Evolutionary conservation across 2,329 filamentous ascomycete species (phyloP).

Genomic region (Pseudocercospora musae): DNA sequence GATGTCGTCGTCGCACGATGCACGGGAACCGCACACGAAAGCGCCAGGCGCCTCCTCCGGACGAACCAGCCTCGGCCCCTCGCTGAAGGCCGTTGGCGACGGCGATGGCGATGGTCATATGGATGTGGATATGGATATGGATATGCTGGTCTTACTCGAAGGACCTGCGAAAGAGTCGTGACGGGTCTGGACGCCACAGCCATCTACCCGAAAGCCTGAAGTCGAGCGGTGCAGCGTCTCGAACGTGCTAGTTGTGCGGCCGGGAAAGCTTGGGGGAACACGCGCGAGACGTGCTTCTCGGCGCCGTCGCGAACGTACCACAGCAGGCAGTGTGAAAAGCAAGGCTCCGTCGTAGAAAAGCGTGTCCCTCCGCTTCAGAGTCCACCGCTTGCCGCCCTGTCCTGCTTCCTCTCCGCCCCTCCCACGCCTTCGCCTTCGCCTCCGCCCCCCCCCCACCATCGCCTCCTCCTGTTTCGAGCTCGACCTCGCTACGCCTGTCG

Average conservation of each 20-base stretch:
- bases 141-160: neutral
- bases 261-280: neutral
- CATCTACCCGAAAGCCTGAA: neutral
- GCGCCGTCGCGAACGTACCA: constrained; percentile 2
- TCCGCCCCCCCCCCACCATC: neutral
- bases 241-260: neutral
- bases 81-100: neutral
- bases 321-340: neutral
- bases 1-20: neutral
- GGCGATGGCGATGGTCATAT: too few relatives aligned
- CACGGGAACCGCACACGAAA: neutral
- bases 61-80: neutral
- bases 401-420: neutral
- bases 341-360: too few relatives aligned
- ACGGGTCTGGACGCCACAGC: neutral
- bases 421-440: neutral
- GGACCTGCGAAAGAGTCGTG: neutral
- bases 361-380: too few relatives aligned
- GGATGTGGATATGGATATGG: neutral
- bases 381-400: too few relatives aligned
- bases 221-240: neutral
- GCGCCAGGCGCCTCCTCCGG: neutral
- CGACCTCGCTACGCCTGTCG: neutral
- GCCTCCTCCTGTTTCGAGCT: neutral
- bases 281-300: constrained; percentile 2